Conservation (phyloP, 768 basidiomycete genomes). For the Jaapia argillacea region DNA sequence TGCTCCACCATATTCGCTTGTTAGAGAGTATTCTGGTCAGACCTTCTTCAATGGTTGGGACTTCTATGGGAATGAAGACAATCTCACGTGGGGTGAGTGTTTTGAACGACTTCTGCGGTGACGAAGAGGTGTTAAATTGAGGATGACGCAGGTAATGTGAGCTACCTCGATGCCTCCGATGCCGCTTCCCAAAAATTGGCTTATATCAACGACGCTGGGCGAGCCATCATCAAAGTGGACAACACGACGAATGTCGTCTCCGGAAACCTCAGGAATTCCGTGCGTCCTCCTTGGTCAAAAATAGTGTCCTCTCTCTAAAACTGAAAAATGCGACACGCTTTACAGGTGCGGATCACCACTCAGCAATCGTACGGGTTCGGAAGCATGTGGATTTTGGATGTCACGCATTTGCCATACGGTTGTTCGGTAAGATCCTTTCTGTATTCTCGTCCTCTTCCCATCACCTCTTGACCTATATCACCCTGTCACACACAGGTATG, state of each 20-base stretch:
- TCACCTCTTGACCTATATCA: neutral
- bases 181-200: constrained; percentile 11
- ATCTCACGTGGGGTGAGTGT: constrained; percentile 25
- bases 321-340: constrained; percentile 9
- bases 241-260: constrained; percentile 12
- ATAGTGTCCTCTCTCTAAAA: neutral
- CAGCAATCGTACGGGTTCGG: neutral
- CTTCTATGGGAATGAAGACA: constrained; percentile 30
- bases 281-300: neutral
- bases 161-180: neutral
- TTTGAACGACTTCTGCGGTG: no score
- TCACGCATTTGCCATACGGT: constrained; percentile 2
- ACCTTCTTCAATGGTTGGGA: constrained; percentile 36
- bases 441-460: neutral
- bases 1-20: constrained; percentile 18
- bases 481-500: constrained; percentile 3
- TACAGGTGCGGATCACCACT: neutral
- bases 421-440: constrained; percentile 13
- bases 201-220: constrained; percentile 20
- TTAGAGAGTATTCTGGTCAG: constrained; percentile 27
- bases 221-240: constrained; percentile 26
- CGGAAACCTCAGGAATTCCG: neutral
- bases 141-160: constrained; percentile 17
- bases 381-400: constrained; percentile 4
- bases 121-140: no score